Base-by-base conservation (phyloP, 2,329 filamentous ascomycete genomes). In the Tricladium varicosporioides region DNA sequence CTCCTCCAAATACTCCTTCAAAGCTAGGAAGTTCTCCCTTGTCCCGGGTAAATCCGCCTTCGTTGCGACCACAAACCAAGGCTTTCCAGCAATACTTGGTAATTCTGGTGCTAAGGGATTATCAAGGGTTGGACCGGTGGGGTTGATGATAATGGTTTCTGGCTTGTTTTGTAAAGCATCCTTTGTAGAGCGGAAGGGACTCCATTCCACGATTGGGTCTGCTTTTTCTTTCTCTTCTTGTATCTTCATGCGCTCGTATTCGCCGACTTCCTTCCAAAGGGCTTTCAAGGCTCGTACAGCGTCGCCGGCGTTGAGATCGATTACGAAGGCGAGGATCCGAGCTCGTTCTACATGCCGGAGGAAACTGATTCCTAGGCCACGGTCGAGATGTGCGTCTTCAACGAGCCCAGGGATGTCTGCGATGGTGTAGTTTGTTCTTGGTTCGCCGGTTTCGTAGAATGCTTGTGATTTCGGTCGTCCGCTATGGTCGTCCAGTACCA, bases 381-480 rank as follows among this genome's bases (percentile, higher is more conserved):
- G 88, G 73, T 99, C 92, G 8, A 96, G 81, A 74, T 97, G 93
- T 0, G 94, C 94, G 63, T 91, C 92, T 72, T 95, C 87, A 48
- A 99, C 91, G 58, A 99, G 78, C 1, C 94, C 94, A 1, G 94
- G 94, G 56, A 99, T 97, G 71, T 99, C 94, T 14, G 94, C 94
- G 58, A 99, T 88, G 8, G 91, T 96, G 73, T 97, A 96, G 56
- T 89, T 86, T 1, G 88, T 91, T 33, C 92, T 82, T 0, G 82
- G 76, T 70, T 74, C 80, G 67, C 48, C 80, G 74, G 72, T 78
- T 71, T 71, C 77, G 65, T 69, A 76, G 15, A 65, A 74, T 66
- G 68, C 70, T 63, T 67, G 74, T 67, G 62, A 72, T 5, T 75
- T 55, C 1, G 92, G 91, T 0, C 90, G 84, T 2, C 92, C 91